Evolutionary conservation across 1,284 basidiomycete genomes (phyloP).

Genomic region (Amylostereum chailletii): DNA sequence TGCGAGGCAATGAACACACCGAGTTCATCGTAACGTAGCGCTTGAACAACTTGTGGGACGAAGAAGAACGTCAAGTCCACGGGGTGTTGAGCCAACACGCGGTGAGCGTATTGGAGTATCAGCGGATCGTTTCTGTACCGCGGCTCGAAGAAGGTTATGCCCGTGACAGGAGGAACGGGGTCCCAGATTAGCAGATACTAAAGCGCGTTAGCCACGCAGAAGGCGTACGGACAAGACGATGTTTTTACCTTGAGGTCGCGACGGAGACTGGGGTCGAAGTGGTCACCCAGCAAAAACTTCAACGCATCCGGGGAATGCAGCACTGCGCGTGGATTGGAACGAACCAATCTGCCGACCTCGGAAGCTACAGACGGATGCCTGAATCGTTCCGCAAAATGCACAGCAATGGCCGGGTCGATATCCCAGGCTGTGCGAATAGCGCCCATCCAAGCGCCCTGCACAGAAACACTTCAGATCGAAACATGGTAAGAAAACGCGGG

Average conservation of each 20-base stretch:
- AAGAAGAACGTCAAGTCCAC: constrained; percentile 98
- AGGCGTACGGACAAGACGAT: not conserved
- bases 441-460: constrained; percentile 60
- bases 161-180: constrained; percentile 81
- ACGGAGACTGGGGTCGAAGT: constrained; percentile 42
- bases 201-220: constrained; percentile 7
- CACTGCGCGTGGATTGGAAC: constrained; percentile 64
- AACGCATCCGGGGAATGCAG: constrained; percentile 77
- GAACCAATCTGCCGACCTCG: constrained; percentile 75
- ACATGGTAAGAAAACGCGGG: not conserved
- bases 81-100: constrained; percentile 91
- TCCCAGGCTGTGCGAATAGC: constrained; percentile 77
- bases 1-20: constrained; percentile 38
- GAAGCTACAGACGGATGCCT: constrained; percentile 51
- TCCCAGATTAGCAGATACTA: constrained; percentile 87
- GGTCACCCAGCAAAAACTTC: constrained; percentile 72
- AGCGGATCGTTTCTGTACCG: constrained; percentile 80
- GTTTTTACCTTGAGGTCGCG: constrained; percentile 65
- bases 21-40: constrained; percentile 79
- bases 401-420: constrained; percentile 74
- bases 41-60: constrained; percentile 97
- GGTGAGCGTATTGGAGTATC: constrained; percentile 93
- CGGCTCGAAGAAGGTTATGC: constrained; percentile 81
- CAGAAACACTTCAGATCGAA: not conserved
- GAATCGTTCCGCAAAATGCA: constrained; percentile 84